A percentile compares a stretch with the other conserved stretches of the same genome.
phyloP scores from a whole-genome alignment of 371 early-diverging fungal species.

The Funneliformis caledonium region DNA sequence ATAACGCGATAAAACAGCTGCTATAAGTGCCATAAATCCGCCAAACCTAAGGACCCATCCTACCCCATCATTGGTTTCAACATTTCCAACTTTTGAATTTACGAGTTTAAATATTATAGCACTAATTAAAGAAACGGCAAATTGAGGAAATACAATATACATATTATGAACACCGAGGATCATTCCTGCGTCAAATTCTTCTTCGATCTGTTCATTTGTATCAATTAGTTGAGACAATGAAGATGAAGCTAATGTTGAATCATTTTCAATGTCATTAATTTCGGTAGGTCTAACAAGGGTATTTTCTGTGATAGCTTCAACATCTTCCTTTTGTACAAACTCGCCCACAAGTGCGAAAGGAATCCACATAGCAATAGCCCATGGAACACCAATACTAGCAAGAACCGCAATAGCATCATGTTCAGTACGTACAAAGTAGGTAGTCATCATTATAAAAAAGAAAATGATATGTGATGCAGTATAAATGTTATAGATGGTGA shows the following conservation, averaged over 20 bases:
- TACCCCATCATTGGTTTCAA: slow-evolving; percentile 41
- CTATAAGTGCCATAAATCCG: slow-evolving; percentile 61
- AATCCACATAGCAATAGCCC: slow-evolving; percentile 80
- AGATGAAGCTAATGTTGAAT: neutral
- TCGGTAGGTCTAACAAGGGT: neutral
- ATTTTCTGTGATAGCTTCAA: neutral
- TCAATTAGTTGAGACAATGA: neutral
- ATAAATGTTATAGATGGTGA: slow-evolving; percentile 62
- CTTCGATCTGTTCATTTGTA: slow-evolving; percentile 1
- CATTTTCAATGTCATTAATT: slow-evolving; percentile 1
- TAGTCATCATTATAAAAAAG: slow-evolving; percentile 57
- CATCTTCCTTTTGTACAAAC: slow-evolving; percentile 49
- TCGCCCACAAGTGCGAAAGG: slow-evolving; percentile 83
- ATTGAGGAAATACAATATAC: slow-evolving; percentile 81
- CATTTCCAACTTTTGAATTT: slow-evolving; percentile 29
- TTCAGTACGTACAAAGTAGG: slow-evolving; percentile 59
- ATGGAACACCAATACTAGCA: slow-evolving; percentile 70
- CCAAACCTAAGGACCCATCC: slow-evolving; percentile 61
- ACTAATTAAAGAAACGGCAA: slow-evolving; percentile 58
- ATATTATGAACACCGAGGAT: slow-evolving; percentile 81
- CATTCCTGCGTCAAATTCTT: slow-evolving; percentile 57
- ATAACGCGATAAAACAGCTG: slow-evolving; percentile 46
- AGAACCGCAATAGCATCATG: slow-evolving; percentile 62
- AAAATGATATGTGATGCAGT: slow-evolving; percentile 62
- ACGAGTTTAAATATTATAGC: slow-evolving; percentile 56